A percentile compares a stretch with the other conserved stretches of the same genome.
These are phyloP conservation scores for Arctostaphylos glauca DNA, from an alignment of 148 eudicot genomes.

Conservation along the genomic window DNA sequence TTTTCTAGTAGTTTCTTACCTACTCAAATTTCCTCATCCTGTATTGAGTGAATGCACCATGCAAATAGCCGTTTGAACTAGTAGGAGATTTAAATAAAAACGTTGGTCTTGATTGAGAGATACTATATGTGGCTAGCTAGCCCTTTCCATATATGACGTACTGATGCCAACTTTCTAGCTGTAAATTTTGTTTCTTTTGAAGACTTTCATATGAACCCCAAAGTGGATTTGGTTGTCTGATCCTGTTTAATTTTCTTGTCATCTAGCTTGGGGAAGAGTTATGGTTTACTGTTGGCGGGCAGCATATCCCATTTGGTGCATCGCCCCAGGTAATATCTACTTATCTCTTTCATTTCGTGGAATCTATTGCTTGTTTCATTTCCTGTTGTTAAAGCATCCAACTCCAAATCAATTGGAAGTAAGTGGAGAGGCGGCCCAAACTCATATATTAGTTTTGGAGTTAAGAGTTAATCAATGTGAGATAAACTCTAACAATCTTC, in stretches of 20 bases:
- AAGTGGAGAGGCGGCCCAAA: no score
- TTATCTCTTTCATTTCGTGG: not conserved
- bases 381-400: not conserved
- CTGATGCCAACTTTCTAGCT: not conserved
- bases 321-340: constrained; percentile 71
- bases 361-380: constrained; percentile 9
- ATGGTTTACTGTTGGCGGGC: constrained; percentile 81
- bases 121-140: not conserved
- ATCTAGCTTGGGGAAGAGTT: constrained; percentile 82
- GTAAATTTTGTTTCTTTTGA: not conserved
- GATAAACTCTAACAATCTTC: no score
- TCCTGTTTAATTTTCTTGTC: constrained; percentile 12
- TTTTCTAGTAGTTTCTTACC: not conserved
- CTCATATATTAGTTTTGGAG: no score
- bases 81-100: not conserved
- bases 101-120: not conserved
- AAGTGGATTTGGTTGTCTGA: constrained; percentile 6
- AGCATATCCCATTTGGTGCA: constrained; percentile 92
- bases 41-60: not conserved
- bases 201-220: not conserved
- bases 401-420: no score
- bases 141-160: not conserved
- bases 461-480: no score
- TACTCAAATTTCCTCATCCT: not conserved
- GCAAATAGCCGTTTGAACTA: not conserved